Conservation (phyloP, 108 stramenopile genomes). For the Nannochloropsis granulata region DNA sequence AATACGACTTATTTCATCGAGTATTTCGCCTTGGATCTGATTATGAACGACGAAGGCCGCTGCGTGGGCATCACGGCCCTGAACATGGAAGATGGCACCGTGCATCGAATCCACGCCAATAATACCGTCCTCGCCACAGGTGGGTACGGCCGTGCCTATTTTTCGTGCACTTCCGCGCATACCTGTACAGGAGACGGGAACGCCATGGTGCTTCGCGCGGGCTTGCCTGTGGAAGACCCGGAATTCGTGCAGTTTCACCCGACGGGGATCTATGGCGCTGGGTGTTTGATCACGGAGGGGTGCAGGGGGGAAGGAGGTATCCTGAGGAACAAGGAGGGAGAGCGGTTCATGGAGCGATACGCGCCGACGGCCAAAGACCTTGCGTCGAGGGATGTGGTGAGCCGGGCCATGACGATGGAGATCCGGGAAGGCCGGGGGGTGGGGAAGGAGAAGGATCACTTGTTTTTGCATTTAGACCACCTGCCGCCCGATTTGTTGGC, state of each 20-base stretch:
- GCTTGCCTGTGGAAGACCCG: conserved; percentile 81
- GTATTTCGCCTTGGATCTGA: conserved; percentile 83
- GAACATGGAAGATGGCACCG: conserved; percentile 96
- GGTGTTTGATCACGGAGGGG: conserved; percentile 99
- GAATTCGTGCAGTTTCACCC: conserved; percentile 99
- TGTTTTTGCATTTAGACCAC: conserved; percentile 89
- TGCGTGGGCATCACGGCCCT: conserved; percentile 88
- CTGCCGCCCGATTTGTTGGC: conserved; percentile 88
- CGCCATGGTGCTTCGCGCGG: conserved; percentile 84
- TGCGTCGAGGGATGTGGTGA: conserved; percentile 93
- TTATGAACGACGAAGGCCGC: conserved; percentile 70
- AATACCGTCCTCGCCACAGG: conserved; percentile 97
- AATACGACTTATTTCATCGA: conserved; percentile 97
- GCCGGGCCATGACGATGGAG: conserved; percentile 97
- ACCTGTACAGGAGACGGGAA: conserved; percentile 93
- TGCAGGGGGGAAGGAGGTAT: conserved; percentile 98
- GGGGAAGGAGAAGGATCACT: conserved; percentile 64
- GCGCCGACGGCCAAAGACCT: conserved; percentile 98
- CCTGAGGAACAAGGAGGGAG: conserved; percentile 83
- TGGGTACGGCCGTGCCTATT: conserved; percentile 95
- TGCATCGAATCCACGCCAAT: conserved; percentile 90
- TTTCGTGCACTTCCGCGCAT: conserved; percentile 92
- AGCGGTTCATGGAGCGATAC: conserved; percentile 95
- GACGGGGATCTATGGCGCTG: conserved; percentile 98
- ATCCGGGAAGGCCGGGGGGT: conserved; percentile 97